These are phyloP conservation scores for Leucosporidium creatinivorum DNA, from an alignment of 768 basidiomycete genomes.

Conservation along the genomic window DNA sequence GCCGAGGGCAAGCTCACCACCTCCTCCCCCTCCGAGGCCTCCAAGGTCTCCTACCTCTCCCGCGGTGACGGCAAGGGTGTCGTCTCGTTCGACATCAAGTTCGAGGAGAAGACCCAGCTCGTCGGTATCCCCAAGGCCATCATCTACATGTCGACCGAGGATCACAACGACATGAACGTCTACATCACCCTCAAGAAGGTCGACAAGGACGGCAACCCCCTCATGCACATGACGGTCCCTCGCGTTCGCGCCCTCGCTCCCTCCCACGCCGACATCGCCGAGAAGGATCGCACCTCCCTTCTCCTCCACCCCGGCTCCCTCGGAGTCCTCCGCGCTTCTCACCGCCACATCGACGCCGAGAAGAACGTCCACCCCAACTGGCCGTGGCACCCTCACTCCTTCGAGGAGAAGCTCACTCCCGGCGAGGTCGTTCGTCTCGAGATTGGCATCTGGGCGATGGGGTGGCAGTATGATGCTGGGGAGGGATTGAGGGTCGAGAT, in stretches of 20 bases:
- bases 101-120: constrained; percentile 23
- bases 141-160: constrained; percentile 22
- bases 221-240: constrained; percentile 23
- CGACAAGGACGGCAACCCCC: constrained; percentile 27
- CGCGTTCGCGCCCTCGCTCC: constrained; percentile 1
- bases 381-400: constrained; percentile 19
- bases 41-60: constrained; percentile 9
- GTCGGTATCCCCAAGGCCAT: constrained; percentile 23
- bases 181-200: constrained; percentile 29
- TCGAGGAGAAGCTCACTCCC: constrained; percentile 21
- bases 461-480: constrained; percentile 21
- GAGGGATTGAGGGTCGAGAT: constrained; percentile 24
- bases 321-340: constrained; percentile 31
- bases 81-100: constrained; percentile 16
- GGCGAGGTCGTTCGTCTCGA: constrained; percentile 25
- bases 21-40: not conserved
- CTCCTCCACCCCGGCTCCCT: constrained; percentile 12
- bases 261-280: constrained; percentile 15
- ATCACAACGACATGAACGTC: constrained; percentile 31
- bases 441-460: constrained; percentile 32
- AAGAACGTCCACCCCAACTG: constrained; percentile 16
- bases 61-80: constrained; percentile 13
- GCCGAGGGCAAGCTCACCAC: constrained; percentile 14
- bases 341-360: constrained; percentile 21
- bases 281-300: constrained; percentile 20